phyloP scores from a whole-genome alignment of 305 asterid species.

The Salvia sclarea region DNA sequence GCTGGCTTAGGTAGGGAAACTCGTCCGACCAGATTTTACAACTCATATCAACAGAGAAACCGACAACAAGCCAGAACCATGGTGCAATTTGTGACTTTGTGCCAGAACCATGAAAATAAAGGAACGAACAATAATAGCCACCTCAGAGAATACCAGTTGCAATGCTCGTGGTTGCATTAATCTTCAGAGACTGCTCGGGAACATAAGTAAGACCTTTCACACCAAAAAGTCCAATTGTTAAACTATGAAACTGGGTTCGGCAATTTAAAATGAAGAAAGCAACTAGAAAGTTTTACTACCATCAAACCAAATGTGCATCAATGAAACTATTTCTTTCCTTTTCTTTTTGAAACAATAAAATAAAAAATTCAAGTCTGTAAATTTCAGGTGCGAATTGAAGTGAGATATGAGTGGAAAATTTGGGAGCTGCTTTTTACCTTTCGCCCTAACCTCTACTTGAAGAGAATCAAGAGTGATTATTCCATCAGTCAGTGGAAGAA shows the following conservation, averaged over 20 bases:
- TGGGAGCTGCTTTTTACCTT: constrained; percentile 52
- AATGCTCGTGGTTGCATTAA: constrained; percentile 86
- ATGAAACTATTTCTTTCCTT: neutral
- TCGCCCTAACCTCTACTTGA: constrained; percentile 80
- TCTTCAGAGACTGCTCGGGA: constrained; percentile 93
- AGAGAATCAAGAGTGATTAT: constrained; percentile 96
- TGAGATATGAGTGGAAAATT: constrained; percentile 27
- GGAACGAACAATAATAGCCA: constrained; percentile 19
- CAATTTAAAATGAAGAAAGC: constrained; percentile 2
- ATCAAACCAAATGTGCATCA: too few relatives aligned
- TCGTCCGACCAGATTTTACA: constrained; percentile 8
- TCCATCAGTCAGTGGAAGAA: constrained; percentile 96
- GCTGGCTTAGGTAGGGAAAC: constrained; percentile 9
- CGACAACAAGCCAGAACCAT: neutral
- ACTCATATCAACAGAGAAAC: constrained; percentile 26
- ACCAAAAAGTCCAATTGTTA: constrained; percentile 28
- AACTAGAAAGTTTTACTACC: neutral
- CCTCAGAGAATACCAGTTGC: constrained; percentile 63
- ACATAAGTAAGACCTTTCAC: constrained; percentile 67
- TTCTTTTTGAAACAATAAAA: too few relatives aligned
- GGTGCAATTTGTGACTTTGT: constrained; percentile 22
- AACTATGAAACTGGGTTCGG: constrained; percentile 11
- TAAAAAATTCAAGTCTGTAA: neutral
- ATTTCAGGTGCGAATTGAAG: constrained; percentile 11
- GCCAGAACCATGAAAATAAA: constrained; percentile 20